These are phyloP conservation scores for Globisporangium nunn DNA, from an alignment of 352 stramenopile genomes.

Conservation along the genomic window DNA sequence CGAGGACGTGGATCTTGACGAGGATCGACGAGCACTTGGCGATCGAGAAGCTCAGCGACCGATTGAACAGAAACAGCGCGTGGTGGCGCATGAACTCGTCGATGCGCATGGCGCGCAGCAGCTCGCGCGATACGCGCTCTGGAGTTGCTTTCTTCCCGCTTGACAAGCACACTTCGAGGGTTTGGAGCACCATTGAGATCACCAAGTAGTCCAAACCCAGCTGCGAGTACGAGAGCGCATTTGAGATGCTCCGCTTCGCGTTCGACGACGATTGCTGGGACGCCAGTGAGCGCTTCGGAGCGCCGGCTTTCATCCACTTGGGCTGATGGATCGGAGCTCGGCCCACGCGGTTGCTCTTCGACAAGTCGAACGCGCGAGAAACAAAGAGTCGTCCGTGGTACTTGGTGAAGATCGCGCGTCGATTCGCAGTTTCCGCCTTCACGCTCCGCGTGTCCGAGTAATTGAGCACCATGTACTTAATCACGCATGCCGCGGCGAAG, in stretches of 20 bases:
- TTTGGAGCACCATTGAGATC: slow-evolving; percentile 67
- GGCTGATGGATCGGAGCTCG: slow-evolving; percentile 26
- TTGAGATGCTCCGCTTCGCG: slow-evolving; percentile 67
- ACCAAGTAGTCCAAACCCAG: slow-evolving; percentile 80
- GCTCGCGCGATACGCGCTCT: slow-evolving; percentile 59
- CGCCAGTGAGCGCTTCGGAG: slow-evolving; percentile 7
- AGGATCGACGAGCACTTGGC: slow-evolving; percentile 83
- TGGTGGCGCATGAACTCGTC: slow-evolving; percentile 85
- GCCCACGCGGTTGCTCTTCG: slow-evolving; percentile 67
- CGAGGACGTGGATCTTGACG: slow-evolving; percentile 82
- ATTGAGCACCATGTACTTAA: slow-evolving; percentile 89
- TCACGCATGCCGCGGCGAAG: slow-evolving; percentile 71
- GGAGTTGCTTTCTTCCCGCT: slow-evolving; percentile 83
- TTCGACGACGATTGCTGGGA: slow-evolving; percentile 29
- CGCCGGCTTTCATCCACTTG: slow-evolving; percentile 13
- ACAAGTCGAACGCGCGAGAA: slow-evolving; percentile 72
- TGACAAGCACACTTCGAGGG: slow-evolving; percentile 78
- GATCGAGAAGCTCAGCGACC: slow-evolving; percentile 81
- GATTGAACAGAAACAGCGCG: slow-evolving; percentile 79
- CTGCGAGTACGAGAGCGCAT: slow-evolving; percentile 73
- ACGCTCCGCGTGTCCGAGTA: slow-evolving; percentile 84
- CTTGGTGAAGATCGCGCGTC: slow-evolving; percentile 78
- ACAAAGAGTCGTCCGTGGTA: slow-evolving; percentile 81
- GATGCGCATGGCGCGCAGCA: slow-evolving; percentile 79
- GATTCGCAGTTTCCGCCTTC: slow-evolving; percentile 81